Base-by-base conservation (phyloP, 192 early-diverging fungal species). In the Ambispora gerdemannii region DNA sequence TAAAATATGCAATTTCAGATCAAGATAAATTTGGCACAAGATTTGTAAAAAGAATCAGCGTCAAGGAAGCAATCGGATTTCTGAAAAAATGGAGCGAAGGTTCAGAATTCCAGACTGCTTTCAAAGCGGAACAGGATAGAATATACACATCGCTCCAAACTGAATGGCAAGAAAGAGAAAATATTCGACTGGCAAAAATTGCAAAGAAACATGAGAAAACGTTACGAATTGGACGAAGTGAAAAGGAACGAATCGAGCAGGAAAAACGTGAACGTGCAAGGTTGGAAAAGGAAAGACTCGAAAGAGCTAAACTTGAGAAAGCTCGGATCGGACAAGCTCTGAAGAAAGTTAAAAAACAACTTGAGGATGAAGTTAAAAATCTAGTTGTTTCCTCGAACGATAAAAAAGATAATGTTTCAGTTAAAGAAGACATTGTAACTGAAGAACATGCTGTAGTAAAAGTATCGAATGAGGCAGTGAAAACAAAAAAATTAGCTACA, bases 21-120 rank as follows among this genome's bases (percentile, higher is more conserved):
- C 66, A 67, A 15, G 72, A 75, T 50, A 55, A 63, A 32, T 76
- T 80, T 34, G 88, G 88, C 1, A 72, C 50, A 0, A 78, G 92
- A 30, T 87, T 80, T 70, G 76, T 81, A 22, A 89, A 86, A 64
- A 81, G 72, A 24, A 58, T 92, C n/a, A 72, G 86, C 22, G 55
- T 78, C 7, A 53, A 66, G 3, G 56, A 75, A 0, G 84, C 85
- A 7, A 34, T 84, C 20, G 66, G 79, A 1, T 88, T 90, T 62
- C 67, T 93, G 11, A 58, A 58, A 24, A 58, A 58, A 58, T 58
- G 55, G 55, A 20, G 55, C 24, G 13, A 10, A 43, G 15, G 38
- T 43, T 6, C 6, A 43, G 38, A 43, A 10, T 43, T 43, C 15
- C 7, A 10, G 38, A 6, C 7, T 15, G 15, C 38, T 43, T 6